phyloP scores from a whole-genome alignment of 495 filamentous ascomycete species.

The Trichoderma virens region DNA sequence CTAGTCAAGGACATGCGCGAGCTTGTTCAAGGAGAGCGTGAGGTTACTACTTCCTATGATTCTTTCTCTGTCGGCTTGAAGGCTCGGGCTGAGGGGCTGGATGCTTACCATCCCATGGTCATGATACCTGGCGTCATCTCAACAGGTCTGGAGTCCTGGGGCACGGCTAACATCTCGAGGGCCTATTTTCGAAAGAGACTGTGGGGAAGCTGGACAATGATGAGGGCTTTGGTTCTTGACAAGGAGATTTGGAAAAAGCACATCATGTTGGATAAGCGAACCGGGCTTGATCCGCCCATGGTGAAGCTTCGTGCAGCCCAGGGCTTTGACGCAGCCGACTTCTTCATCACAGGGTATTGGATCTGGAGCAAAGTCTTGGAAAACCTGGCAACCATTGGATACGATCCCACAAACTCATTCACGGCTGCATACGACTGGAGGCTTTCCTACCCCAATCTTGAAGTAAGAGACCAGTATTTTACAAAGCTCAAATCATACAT shows the following conservation, averaged over 20 bases:
- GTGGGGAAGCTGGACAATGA: slow-evolving; percentile 99
- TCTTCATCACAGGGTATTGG: slow-evolving; percentile 87
- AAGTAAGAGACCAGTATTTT: slow-evolving; percentile 88
- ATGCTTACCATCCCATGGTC: slow-evolving; percentile 80
- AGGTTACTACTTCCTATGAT: slow-evolving; percentile 76
- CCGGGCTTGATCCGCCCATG: slow-evolving; percentile 84
- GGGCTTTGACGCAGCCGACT: slow-evolving; percentile 98
- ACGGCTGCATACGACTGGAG: slow-evolving; percentile 97
- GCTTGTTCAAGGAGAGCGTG: slow-evolving; percentile 75
- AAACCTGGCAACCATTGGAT: slow-evolving; percentile 89
- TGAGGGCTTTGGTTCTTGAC: slow-evolving; percentile 85
- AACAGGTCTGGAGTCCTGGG: slow-evolving; percentile 94
- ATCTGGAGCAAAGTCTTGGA: slow-evolving; percentile 99
- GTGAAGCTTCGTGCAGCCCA: slow-evolving; percentile 93
- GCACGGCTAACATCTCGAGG: slow-evolving; percentile 68
- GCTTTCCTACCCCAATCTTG: slow-evolving; percentile 83
- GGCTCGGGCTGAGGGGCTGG: slow-evolving; percentile 70
- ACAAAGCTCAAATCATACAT: slow-evolving; percentile 82
- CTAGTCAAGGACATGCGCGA: slow-evolving; percentile 77
- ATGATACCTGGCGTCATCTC: slow-evolving; percentile 98
- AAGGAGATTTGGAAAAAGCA: slow-evolving; percentile 93
- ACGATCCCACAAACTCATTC: slow-evolving; percentile 92
- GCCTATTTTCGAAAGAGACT: slow-evolving; percentile 89
- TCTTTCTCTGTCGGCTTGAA: slow-evolving; percentile 84
- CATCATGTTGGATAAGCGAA: slow-evolving; percentile 89